Evolutionary conservation across 192 early-diverging fungal species (phyloP), one percentile per base, ranked within the genome.

Genomic region (Coemansia guatemalensis): DNA sequence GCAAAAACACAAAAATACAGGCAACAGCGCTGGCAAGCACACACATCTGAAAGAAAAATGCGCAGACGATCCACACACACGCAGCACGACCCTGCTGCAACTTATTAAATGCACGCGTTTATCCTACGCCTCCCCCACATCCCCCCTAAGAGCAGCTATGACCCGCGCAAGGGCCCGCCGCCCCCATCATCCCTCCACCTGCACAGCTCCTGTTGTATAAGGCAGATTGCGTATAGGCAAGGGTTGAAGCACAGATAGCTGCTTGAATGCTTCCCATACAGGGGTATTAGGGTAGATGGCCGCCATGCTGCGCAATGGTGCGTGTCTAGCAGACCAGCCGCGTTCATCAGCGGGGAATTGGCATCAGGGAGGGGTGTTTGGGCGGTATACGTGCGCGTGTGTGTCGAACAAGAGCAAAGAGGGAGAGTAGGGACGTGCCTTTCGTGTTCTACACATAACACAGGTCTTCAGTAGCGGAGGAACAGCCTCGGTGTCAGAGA

Each of bases 391-490:
- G 39, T 44, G 39, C 12, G 39, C 17, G 29, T 30, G 29, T 2
- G 29, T 30, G 39, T n/a, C n/a, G 14, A 50, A 61, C 52, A 68
- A 53, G 51, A 49, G 21, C 24, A 23, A 47, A 23, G 32, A 24
- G 25, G 23, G 1, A 60, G 22, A 56, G 47, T 20, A 24, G 27
- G 58, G 56, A 60, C 57, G 33, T 77, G 62, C 74, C 61, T 79
- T 79, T 59, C 76, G 67, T 24, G 64, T 70, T 30, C 76, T 48
- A 64, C 76, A 79, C 71, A 73, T 79, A 8, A 73, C 71, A n/a
- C 76, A 79, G 21, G 76, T 79, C 57, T 79, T 79, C 55, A 79
- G 71, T 22, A 73, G 64, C 57, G 76, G 76, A 41, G 61, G 60
- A 1, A 56, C 51, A 22, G 57, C 22, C 7, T 60, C 65, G 12